phyloP scores from a whole-genome alignment of 768 basidiomycete species.

The Amanita thiersii region DNA sequence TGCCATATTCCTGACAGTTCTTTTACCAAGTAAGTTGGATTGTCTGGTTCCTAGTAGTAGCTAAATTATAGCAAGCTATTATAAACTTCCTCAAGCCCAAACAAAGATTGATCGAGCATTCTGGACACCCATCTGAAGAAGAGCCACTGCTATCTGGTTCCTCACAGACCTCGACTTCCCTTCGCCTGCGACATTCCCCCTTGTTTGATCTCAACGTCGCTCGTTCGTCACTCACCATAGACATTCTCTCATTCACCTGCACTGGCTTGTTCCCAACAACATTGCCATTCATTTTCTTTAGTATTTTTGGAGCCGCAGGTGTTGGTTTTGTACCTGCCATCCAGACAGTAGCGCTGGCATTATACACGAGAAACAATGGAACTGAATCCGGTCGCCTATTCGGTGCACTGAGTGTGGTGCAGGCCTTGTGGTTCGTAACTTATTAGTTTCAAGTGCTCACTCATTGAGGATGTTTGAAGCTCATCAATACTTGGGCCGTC shows the following conservation, averaged over 20 bases:
- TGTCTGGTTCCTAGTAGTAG: too few species aligned
- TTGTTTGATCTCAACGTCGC: conserved; percentile 55
- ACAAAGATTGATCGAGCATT: conserved; percentile 18
- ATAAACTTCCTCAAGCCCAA: conserved; percentile 47
- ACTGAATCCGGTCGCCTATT: conserved; percentile 58
- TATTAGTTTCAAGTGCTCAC: too few species aligned
- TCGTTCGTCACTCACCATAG: conserved; percentile 44
- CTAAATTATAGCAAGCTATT: conserved; percentile 29
- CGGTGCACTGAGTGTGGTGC: conserved; percentile 46
- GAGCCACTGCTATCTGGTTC: conserved; percentile 26
- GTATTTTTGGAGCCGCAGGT: conserved; percentile 38
- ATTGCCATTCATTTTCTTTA: conserved; percentile 34
- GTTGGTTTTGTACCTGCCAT: conserved; percentile 48
- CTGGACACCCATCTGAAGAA: conserved; percentile 16
- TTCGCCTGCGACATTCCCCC: conserved; percentile 22
- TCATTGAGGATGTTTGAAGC: too few species aligned
- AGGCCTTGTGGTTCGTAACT: neutral
- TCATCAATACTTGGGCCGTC: conserved; percentile 66
- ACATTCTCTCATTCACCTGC: conserved; percentile 33
- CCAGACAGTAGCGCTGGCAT: conserved; percentile 55
- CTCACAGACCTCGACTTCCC: too few species aligned
- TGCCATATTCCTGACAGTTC: conserved; percentile 43
- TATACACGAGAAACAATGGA: conserved; percentile 36
- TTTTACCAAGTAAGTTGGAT: conserved; percentile 64
- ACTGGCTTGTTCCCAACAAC: conserved; percentile 33